Conservation (phyloP, 768 basidiomycete species). For the Peribolospora kevripleyi region DNA sequence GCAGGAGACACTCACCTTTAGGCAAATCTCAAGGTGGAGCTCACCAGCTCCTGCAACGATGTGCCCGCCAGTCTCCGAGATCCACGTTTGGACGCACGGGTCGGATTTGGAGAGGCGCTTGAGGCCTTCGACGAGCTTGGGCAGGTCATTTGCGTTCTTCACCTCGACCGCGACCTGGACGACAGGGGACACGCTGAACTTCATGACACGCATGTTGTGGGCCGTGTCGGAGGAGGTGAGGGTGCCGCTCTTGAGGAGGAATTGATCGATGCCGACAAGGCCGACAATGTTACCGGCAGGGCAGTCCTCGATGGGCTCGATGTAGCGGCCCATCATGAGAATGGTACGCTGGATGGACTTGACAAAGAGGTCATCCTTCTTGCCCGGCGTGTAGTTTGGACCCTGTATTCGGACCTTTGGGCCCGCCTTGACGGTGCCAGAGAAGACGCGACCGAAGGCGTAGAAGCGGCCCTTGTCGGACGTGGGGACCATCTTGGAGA, state of each 20-base stretch:
- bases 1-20: conserved; percentile 32
- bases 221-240: conserved; percentile 94
- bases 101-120: conserved; percentile 99
- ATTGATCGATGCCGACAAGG: conserved; percentile 99
- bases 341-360: conserved; percentile 98
- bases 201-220: conserved; percentile 99
- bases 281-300: conserved; percentile 96
- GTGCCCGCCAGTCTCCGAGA: conserved; percentile 77
- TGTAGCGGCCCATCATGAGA: conserved; percentile 98
- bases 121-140: conserved; percentile 98
- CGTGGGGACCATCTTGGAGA: conserved; percentile 99
- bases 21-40: conserved; percentile 95
- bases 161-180: conserved; percentile 98
- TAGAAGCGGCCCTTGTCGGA: conserved; percentile 99
- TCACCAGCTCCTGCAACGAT: conserved; percentile 99
- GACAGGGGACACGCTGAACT: conserved; percentile 88
- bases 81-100: conserved; percentile 94
- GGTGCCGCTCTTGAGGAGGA: conserved; percentile 97
- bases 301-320: conserved; percentile 97
- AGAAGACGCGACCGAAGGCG: conserved; percentile 99
- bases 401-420: conserved; percentile 99
- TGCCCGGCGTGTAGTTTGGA: conserved; percentile 92
- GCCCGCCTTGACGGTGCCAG: conserved; percentile 85
- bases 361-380: conserved; percentile 94
- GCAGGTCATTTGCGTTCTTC: conserved; percentile 96